Evolutionary conservation across 805 yeast genomes (phyloP).

Genomic region (Candida corydali): DNA sequence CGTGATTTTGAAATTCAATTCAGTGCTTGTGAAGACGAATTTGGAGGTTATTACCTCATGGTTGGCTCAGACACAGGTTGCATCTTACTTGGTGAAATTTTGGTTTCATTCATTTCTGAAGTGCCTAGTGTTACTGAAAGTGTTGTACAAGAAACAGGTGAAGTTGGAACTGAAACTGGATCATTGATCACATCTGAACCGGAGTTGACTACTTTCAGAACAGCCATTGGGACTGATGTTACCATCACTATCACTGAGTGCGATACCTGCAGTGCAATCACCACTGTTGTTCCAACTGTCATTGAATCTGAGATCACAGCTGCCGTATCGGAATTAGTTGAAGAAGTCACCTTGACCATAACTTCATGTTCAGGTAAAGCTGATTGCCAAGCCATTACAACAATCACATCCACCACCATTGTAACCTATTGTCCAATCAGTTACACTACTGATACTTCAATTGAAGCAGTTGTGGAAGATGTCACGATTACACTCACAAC

Average conservation of each 20-base stretch:
- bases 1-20: conserved; percentile 1
- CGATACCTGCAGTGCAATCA: conserved; percentile 1
- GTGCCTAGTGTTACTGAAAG: neutral
- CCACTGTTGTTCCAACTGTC: conserved; percentile 5
- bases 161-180: neutral
- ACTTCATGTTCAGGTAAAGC: conserved; percentile 5
- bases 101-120: neutral
- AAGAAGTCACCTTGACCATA: neutral
- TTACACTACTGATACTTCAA: conserved; percentile 1
- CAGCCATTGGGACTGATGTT: conserved; percentile 2
- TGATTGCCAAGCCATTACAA: conserved; percentile 2
- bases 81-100: neutral
- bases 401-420: conserved; percentile 9
- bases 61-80: neutral
- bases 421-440: conserved; percentile 9
- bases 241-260: conserved; percentile 4
- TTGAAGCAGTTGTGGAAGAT: conserved; percentile 1
- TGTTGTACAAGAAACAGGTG: neutral
- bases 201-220: neutral
- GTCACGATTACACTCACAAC: conserved; percentile 2
- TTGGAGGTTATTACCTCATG: neutral
- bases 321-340: neutral
- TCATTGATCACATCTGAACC: neutral
- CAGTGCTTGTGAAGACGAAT: conserved; percentile 1
- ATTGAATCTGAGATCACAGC: conserved; percentile 6